Evolutionary conservation across 2,329 filamentous ascomycete species (phyloP).

Genomic region (Fusarium agapanthi): DNA sequence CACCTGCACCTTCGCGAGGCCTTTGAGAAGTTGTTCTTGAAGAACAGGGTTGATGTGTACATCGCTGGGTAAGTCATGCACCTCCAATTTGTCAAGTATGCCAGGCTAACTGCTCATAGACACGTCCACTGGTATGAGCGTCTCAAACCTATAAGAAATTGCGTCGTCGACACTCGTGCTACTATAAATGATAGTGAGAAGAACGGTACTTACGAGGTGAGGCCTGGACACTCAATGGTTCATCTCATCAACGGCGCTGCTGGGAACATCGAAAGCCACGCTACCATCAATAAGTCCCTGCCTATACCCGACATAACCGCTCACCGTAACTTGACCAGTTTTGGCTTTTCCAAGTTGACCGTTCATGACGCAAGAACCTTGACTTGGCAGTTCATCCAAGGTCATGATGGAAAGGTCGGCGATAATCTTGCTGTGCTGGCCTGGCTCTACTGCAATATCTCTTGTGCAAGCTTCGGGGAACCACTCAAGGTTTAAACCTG

Average conservation of each 20-base stretch:
- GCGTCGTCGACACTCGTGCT: not conserved
- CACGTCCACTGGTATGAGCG: conserved; percentile 9
- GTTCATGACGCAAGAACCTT: not conserved
- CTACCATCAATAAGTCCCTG: fast-evolving
- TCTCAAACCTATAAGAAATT: not conserved
- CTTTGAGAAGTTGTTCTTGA: not conserved
- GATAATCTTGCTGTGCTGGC: not conserved
- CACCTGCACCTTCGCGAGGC: not conserved
- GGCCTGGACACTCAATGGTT: not conserved
- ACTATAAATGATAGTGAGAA: no score
- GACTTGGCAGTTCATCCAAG: not conserved
- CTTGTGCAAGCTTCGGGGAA: not conserved
- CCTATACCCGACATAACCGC: not conserved
- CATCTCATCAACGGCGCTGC: not conserved
- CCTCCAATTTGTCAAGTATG: fast-evolving
- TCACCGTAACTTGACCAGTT: not conserved
- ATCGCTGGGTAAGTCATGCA: not conserved
- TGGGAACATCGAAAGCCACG: not conserved
- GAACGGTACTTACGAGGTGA: not conserved
- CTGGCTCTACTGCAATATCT: not conserved
- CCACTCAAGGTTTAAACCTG: not conserved
- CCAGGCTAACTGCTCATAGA: not conserved
- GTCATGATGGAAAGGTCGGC: not conserved
- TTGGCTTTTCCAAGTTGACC: not conserved
- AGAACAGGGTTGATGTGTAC: not conserved